A percentile compares a stretch with the other conserved stretches of the same genome.
Conservation (phyloP, 2,329 filamentous ascomycete species). For the Tricladium varicosporioides region DNA sequence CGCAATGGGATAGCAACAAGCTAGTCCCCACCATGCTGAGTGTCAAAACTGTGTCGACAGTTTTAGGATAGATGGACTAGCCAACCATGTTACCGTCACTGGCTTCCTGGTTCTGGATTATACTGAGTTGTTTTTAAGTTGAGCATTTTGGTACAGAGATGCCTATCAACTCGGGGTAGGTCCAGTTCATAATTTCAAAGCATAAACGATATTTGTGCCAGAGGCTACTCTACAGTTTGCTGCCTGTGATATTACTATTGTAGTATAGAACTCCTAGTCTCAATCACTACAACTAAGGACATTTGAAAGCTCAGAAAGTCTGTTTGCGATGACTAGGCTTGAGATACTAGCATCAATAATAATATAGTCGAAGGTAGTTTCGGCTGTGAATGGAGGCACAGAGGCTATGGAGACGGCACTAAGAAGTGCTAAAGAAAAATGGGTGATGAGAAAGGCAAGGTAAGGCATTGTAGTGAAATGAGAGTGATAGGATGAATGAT, state of each 20-base stretch:
- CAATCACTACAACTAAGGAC: slow-evolving; percentile 42
- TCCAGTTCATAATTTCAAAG: slow-evolving; percentile 39
- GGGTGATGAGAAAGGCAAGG: background rate
- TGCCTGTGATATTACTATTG: slow-evolving; percentile 27
- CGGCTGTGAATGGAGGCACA: background rate
- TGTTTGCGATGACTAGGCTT: slow-evolving; percentile 52
- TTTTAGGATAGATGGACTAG: slow-evolving; percentile 39
- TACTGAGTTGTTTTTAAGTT: slow-evolving; percentile 36
- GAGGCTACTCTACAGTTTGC: slow-evolving; percentile 23
- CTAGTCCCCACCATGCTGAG: slow-evolving; percentile 41
- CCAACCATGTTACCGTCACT: slow-evolving; percentile 41
- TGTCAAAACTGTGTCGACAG: slow-evolving; percentile 38
- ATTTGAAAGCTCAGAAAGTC: slow-evolving; percentile 45
- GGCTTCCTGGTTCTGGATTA: slow-evolving; percentile 37
- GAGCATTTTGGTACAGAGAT: slow-evolving; percentile 31
- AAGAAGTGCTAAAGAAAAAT: background rate
- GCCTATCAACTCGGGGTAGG: slow-evolving; percentile 38
- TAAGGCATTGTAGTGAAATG: background rate
- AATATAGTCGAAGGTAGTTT: slow-evolving; percentile 50
- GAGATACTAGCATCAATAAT: slow-evolving; percentile 59
- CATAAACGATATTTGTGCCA: slow-evolving; percentile 40
- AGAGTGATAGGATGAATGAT: too few relatives aligned
- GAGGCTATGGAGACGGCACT: background rate
- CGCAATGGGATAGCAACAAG: slow-evolving; percentile 41
- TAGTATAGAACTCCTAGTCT: slow-evolving; percentile 31